Percentiles rank a stretch among this genome's conserved stretches.
These are phyloP conservation scores for Spizellomyces sp. DNA, from an alignment of 192 early-diverging fungal species.

Conservation along the genomic window DNA sequence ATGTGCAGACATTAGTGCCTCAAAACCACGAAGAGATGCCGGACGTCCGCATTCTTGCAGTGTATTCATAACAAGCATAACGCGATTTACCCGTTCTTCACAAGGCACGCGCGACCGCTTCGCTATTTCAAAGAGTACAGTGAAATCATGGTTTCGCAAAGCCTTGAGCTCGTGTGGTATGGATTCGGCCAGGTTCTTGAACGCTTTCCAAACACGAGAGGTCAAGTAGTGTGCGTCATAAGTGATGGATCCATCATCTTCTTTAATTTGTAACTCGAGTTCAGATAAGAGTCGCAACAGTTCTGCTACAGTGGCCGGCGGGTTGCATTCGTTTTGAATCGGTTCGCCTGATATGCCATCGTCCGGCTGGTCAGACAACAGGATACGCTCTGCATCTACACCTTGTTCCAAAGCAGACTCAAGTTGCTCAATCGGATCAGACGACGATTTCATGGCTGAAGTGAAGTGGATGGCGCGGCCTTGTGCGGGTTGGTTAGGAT, in stretches of 20 bases:
- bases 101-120: background rate
- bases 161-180: background rate
- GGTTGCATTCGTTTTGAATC: too few relatives aligned
- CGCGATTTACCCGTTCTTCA: background rate
- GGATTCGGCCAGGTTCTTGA: background rate
- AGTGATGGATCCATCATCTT: constrained; percentile 2
- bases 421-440: too few relatives aligned
- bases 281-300: background rate
- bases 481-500: background rate
- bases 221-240: constrained; percentile 7
- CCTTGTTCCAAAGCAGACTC: too few relatives aligned
- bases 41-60: background rate
- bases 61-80: constrained; percentile 5
- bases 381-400: too few relatives aligned
- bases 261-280: background rate
- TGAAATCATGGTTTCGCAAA: constrained; percentile 2
- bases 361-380: too few relatives aligned
- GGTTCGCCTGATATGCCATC: too few relatives aligned
- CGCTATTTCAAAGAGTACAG: background rate
- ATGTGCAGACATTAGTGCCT: constrained; percentile 16
- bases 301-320: background rate
- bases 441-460: too few relatives aligned
- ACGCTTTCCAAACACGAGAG: constrained; percentile 6
- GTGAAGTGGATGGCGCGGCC: background rate
- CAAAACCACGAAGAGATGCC: constrained; percentile 6